phyloP scores from a whole-genome alignment of 768 basidiomycete genomes.

The Phlegmacium glaucopus region DNA sequence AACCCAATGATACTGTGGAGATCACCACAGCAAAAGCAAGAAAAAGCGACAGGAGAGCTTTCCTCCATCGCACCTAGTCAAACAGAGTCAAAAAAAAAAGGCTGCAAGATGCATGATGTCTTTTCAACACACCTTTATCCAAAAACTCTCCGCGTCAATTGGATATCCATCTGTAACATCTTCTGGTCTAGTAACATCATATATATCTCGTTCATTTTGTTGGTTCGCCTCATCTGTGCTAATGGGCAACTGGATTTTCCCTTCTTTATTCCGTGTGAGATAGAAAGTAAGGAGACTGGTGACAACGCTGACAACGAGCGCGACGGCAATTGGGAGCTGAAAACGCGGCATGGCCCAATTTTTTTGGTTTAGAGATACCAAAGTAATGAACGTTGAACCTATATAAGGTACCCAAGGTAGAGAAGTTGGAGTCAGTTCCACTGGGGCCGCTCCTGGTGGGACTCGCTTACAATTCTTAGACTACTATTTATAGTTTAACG shows the following conservation, averaged over 20 bases:
- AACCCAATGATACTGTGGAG: conserved; percentile 54
- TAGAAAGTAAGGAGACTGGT: conserved; percentile 43
- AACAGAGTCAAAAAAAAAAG: conserved; percentile 28
- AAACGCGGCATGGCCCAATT: conserved; percentile 48
- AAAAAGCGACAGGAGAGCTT: conserved; percentile 45
- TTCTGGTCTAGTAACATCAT: conserved; percentile 61
- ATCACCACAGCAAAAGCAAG: conserved; percentile 46
- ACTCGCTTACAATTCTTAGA: too few relatives aligned
- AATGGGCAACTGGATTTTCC: conserved; percentile 36
- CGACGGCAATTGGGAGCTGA: conserved; percentile 52
- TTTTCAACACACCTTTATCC: conserved; percentile 40
- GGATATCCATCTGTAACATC: conserved; percentile 41
- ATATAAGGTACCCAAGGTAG: too few relatives aligned
- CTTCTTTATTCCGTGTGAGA: conserved; percentile 38
- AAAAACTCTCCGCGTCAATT: conserved; percentile 28
- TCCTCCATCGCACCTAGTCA: conserved; percentile 55
- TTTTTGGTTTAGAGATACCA: too few relatives aligned
- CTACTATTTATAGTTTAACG: too few relatives aligned
- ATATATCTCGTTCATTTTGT: conserved; percentile 27
- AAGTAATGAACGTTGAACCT: too few relatives aligned
- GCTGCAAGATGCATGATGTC: too few relatives aligned
- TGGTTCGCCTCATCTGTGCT: conserved; percentile 17
- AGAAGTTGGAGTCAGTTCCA: too few relatives aligned
- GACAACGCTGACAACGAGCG: conserved; percentile 39
- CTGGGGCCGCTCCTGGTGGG: too few relatives aligned